phyloP scores from a whole-genome alignment of 2,329 filamentous ascomycete species.

The Colletotrichum truncatum region DNA sequence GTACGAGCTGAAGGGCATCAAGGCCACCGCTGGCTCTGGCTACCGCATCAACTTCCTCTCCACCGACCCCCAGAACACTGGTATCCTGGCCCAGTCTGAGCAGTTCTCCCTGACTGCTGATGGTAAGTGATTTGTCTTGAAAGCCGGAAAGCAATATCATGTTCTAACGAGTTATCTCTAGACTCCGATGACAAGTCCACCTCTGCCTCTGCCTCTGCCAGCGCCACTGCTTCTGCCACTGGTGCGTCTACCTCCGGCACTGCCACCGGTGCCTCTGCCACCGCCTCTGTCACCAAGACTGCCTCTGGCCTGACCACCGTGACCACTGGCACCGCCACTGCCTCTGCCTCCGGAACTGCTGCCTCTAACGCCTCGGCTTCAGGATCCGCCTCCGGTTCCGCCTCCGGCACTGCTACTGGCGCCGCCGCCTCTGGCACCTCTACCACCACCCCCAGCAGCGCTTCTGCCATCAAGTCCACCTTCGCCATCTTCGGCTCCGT shows the following conservation, averaged over 20 bases:
- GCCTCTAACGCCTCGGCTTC: conserved; percentile 16
- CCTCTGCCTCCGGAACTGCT: conserved; percentile 9
- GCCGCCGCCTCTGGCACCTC: conserved; percentile 18
- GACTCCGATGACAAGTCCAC: neutral
- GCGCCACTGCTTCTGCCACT: conserved; percentile 10
- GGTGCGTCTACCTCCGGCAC: conserved; percentile 17
- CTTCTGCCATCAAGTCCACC: conserved; percentile 25
- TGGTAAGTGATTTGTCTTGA: neutral
- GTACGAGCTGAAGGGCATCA: conserved; percentile 23
- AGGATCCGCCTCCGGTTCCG: too few relatives aligned
- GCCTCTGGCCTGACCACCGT: conserved; percentile 23
- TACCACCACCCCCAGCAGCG: conserved; percentile 19
- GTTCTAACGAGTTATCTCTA: neutral
- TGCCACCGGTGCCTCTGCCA: conserved; percentile 7
- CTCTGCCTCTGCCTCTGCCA: neutral
- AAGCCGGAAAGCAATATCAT: too few relatives aligned
- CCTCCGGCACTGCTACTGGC: conserved; percentile 19
- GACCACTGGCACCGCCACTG: conserved; percentile 20
- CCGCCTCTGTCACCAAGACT: conserved; percentile 10
- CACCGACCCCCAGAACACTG: conserved; percentile 20
- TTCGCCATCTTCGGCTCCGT: conserved; percentile 29
- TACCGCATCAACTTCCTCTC: conserved; percentile 29
- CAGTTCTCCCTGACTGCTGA: conserved; percentile 12
- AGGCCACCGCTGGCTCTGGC: neutral
- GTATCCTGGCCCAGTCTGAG: conserved; percentile 27